These are phyloP conservation scores for Pyrenochaeta sp. DNA, from an alignment of 2,329 filamentous ascomycete genomes.

Conservation along the genomic window DNA sequence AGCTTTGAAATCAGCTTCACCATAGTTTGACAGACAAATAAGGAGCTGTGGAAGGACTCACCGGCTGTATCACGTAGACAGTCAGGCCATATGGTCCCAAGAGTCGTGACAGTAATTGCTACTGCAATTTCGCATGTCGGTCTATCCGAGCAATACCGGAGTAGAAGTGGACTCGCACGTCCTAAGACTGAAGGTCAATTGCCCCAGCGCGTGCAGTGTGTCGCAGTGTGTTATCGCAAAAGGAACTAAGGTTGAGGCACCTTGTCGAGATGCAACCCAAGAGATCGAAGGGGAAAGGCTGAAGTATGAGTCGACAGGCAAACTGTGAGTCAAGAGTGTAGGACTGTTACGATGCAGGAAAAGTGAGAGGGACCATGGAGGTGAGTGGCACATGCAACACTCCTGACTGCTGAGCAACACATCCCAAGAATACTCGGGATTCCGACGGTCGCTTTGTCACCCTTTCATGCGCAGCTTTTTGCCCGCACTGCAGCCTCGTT, in stretches of 20 bases:
- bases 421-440: not conserved
- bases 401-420: conserved; percentile 6
- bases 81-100: not conserved
- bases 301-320: not conserved
- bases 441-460: conserved; percentile 16
- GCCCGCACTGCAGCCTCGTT: conserved; percentile 13
- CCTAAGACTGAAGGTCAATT: not conserved
- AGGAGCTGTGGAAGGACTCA: not conserved
- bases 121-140: too few species aligned
- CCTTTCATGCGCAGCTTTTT: not conserved
- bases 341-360: not conserved
- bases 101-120: not conserved
- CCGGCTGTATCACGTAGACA: not conserved
- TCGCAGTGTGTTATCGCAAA: not conserved
- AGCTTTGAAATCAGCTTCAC: conserved; percentile 3
- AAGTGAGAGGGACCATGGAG: not conserved
- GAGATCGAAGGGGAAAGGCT: not conserved
- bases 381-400: not conserved
- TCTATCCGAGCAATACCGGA: not conserved
- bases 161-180: not conserved
- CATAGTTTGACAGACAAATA: not conserved
- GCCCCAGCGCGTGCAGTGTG: not conserved
- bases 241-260: not conserved
- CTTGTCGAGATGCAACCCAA: not conserved
- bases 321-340: not conserved